Percentiles rank a stretch among this genome's conserved stretches.
These are phyloP conservation scores for Dissophora globulifera DNA, from an alignment of 192 early-diverging fungal genomes.

Conservation along the genomic window DNA sequence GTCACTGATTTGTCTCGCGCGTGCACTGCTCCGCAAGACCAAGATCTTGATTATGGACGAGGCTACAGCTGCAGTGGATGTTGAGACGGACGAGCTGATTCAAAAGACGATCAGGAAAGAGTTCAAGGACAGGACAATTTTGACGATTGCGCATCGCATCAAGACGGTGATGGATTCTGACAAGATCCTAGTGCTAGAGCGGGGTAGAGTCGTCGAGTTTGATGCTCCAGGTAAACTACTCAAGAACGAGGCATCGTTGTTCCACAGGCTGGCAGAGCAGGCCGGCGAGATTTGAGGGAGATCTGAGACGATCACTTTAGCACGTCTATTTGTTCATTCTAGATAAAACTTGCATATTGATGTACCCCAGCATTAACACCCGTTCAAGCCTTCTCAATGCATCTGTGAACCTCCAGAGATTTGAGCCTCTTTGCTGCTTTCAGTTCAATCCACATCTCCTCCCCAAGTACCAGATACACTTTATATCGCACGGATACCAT, in stretches of 20 bases:
- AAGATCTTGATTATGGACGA: constrained; percentile 89
- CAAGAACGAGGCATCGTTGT: constrained; percentile 29
- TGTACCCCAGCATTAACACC: no score
- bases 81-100: constrained; percentile 56
- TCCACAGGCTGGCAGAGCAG: constrained; percentile 31
- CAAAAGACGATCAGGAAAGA: constrained; percentile 59
- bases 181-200: constrained; percentile 58
- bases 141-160: constrained; percentile 70
- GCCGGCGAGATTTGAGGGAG: constrained; percentile 38
- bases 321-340: no score
- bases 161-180: constrained; percentile 59
- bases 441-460: no score
- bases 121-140: constrained; percentile 59
- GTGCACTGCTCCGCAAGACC: constrained; percentile 74
- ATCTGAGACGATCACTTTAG: no score
- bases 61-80: constrained; percentile 78
- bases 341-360: no score
- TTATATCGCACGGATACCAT: no score
- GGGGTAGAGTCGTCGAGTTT: constrained; percentile 52
- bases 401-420: no score
- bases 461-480: no score
- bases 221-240: constrained; percentile 26
- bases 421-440: no score
- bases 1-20: constrained; percentile 79
- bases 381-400: no score